phyloP scores from a whole-genome alignment of 331 rosid species.

The Pyracantha coccinea region DNA sequence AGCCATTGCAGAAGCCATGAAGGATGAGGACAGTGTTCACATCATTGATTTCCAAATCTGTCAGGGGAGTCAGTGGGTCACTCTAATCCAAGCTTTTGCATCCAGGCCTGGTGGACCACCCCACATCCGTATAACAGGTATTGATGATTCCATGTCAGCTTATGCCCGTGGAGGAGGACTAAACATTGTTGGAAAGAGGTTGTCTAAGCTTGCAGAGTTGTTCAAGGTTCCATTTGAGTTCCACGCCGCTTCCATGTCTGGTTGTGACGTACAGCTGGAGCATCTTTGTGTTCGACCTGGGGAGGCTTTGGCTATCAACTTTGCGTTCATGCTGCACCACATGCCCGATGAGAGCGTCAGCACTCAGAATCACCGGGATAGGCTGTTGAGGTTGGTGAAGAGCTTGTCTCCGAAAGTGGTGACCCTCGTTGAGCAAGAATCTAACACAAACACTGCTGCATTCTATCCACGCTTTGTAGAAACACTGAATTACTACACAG shows the following conservation, averaged over 20 bases:
- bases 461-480: conserved; percentile 77
- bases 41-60: conserved; percentile 88
- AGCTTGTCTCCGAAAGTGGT: conserved; percentile 89
- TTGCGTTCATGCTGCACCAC: conserved; percentile 90
- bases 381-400: conserved; percentile 70
- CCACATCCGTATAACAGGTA: conserved; percentile 83
- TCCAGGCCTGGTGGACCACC: conserved; percentile 98
- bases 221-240: conserved; percentile 84
- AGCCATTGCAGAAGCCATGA: conserved; percentile 99
- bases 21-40: conserved; percentile 70
- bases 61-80: conserved; percentile 95
- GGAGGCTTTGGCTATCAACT: conserved; percentile 88
- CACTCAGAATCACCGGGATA: conserved; percentile 74
- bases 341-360: conserved; percentile 96
- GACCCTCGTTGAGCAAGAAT: conserved; percentile 95
- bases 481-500: conserved; percentile 64
- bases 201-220: conserved; percentile 60
- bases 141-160: conserved; percentile 75
- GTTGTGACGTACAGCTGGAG: conserved; percentile 57
- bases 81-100: conserved; percentile 93
- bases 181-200: conserved; percentile 61
- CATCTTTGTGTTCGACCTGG: conserved; percentile 52
- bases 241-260: conserved; percentile 61
- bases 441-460: conserved; percentile 79
- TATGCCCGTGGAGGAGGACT: conserved; percentile 93